Evolutionary conservation across 176 grass and related monocot genomes (phyloP).

Genomic region (Otatea glauca): DNA sequence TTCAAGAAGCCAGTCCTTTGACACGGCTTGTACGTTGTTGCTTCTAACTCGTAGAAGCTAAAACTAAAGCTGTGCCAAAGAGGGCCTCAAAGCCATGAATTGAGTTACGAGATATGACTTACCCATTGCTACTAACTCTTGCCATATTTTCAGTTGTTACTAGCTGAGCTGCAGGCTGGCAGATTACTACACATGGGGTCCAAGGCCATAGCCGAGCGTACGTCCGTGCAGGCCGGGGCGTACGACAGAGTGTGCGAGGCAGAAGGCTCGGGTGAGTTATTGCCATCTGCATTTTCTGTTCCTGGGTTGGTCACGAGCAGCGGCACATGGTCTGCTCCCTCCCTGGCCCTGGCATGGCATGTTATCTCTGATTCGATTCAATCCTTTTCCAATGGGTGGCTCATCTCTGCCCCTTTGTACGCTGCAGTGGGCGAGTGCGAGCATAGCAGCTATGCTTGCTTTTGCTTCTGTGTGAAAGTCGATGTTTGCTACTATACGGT

Average conservation of each 20-base stretch:
- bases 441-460: not conserved
- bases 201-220: not conserved
- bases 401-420: not conserved
- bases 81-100: no score
- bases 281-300: not conserved
- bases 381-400: not conserved
- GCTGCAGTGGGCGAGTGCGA: not conserved
- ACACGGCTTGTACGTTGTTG: no score
- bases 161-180: conserved; percentile 20
- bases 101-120: not conserved
- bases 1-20: no score
- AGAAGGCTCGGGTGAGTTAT: conserved; percentile 14
- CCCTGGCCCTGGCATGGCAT: not conserved
- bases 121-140: not conserved
- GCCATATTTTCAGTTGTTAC: not conserved
- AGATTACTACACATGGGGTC: not conserved
- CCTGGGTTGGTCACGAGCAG: conserved; percentile 13
- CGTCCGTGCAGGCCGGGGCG: conserved; percentile 46
- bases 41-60: no score
- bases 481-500: not conserved
- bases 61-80: no score
- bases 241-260: conserved; percentile 31
- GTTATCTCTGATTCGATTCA: conserved; percentile 18
- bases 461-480: not conserved
- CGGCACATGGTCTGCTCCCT: conserved; percentile 19